These are phyloP conservation scores for Cymodocea nodosa DNA, from an alignment of 116 monocot species.

Conservation along the genomic window DNA sequence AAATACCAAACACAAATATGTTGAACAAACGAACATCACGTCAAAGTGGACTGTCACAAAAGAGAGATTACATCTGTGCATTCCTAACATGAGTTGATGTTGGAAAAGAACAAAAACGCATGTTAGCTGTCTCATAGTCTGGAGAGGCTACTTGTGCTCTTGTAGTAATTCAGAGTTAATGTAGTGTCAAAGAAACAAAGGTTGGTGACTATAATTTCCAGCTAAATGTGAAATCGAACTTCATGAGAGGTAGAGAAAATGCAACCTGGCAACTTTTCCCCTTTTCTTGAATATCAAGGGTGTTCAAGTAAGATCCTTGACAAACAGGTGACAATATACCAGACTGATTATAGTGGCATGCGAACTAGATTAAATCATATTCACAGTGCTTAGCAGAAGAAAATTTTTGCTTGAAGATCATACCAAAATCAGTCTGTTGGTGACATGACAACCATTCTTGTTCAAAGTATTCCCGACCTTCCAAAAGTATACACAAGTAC, in stretches of 20 bases:
- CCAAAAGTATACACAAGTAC: constrained; percentile 50
- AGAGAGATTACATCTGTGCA: not conserved
- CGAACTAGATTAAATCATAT: too few relatives aligned
- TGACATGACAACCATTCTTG: constrained; percentile 30
- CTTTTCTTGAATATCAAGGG: too few relatives aligned
- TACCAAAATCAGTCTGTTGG: too few relatives aligned
- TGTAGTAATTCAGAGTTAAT: too few relatives aligned
- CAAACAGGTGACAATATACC: not conserved
- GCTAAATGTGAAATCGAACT: not conserved
- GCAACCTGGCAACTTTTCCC: too few relatives aligned
- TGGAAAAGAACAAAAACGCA: not conserved
- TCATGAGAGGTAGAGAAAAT: too few relatives aligned
- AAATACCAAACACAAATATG: not conserved
- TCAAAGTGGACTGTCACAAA: too few relatives aligned
- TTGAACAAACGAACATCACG: not conserved
- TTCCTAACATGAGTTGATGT: not conserved
- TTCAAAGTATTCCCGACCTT: constrained; percentile 59
- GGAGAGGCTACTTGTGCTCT: too few relatives aligned
- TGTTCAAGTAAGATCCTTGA: not conserved
- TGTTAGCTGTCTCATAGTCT: too few relatives aligned
- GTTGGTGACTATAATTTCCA: not conserved
- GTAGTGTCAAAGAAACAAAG: too few relatives aligned
- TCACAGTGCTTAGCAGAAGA: too few relatives aligned
- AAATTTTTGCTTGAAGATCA: not conserved
- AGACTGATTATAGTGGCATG: too few relatives aligned